Percentiles rank a stretch among this genome's conserved stretches.
These are phyloP conservation scores for Annulohypoxylon nitens DNA, from an alignment of 495 filamentous ascomycete species.

Conservation along the genomic window DNA sequence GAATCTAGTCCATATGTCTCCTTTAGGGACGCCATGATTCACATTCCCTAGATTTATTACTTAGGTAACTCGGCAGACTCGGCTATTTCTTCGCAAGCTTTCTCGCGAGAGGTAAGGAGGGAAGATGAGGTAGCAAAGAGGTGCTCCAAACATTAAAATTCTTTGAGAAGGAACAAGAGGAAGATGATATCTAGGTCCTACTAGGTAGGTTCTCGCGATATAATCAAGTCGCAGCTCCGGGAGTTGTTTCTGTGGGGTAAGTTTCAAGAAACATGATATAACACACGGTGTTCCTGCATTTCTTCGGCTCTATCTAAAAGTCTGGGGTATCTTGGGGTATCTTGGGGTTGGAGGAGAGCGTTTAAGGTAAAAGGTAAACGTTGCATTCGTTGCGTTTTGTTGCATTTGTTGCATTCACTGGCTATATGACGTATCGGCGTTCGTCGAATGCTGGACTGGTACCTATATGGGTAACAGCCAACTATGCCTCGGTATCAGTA, in stretches of 20 bases:
- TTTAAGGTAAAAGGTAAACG: background rate
- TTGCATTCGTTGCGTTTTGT: background rate
- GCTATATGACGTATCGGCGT: background rate
- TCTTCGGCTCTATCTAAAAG: background rate
- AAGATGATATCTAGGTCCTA: background rate
- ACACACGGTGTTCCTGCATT: no score
- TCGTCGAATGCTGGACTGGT: background rate
- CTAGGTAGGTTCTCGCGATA: no score
- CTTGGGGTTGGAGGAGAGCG: no score
- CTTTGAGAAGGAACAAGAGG: background rate
- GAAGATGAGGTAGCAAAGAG: background rate
- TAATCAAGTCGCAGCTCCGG: no score
- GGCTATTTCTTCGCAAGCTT: background rate
- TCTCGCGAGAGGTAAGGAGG: background rate
- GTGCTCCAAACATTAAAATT: background rate
- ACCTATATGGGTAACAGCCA: background rate
- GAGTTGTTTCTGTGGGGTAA: background rate
- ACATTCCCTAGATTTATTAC: background rate
- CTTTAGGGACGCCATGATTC: slow-evolving; percentile 8
- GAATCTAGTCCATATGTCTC: slow-evolving; percentile 6
- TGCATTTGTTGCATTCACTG: slow-evolving; percentile 1
- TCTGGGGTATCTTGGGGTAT: no score
- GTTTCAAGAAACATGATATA: no score
- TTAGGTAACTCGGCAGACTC: background rate
- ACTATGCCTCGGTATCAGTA: background rate